Base-by-base conservation (phyloP, 2,329 filamentous ascomycete genomes). In the Nothomitra cinnamomea region DNA sequence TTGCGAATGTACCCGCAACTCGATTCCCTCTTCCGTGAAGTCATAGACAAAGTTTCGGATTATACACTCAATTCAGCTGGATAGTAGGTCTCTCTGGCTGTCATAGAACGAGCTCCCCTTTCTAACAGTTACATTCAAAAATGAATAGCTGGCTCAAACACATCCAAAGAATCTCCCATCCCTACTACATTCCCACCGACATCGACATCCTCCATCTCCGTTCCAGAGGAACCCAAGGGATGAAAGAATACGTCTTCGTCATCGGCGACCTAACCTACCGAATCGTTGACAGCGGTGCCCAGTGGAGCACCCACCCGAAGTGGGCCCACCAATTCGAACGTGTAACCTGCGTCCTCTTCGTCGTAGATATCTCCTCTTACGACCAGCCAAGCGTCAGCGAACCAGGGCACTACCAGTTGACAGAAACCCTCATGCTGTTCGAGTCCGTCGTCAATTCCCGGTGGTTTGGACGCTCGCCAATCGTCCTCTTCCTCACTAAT, bases 311-410 rank as follows among this genome's bases (percentile, higher is more conserved):
- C 69, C 83, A 88, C 57, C 94, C 94, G 77, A 95, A 95, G 73
- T 95, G 88, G 88, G 94, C 95, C 58, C 88, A 95, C 67, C 92
- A 88, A 65, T 95, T 95, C 65, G 88, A 95, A 66, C 90, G 92
- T 59, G 88, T 95, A 57, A 88, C 92, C 63, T 89, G 87, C 60
- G 75, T 96, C 53, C 74, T 96, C 38, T 96, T 96, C 70, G 77
- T 96, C 59, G 90, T 95, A 51, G 89, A 90, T 49, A 89, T 96
- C 61, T 95, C 88, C 58, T 90, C 90, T 56, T 96, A 95, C 67
- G 90, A 96, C 65, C 92, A 96, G 67, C 94, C 89, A 63, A 72
- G 96, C 48, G 87, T 95, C 2, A 92, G 96, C 70, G 90, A 96
- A 66, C 88, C 94, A n/a, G n/a, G n/a, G 6, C 58, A 88, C 84